Evolutionary conservation across 768 basidiomycete genomes (phyloP).

Genomic region (Xerocomellus dryophilus): DNA sequence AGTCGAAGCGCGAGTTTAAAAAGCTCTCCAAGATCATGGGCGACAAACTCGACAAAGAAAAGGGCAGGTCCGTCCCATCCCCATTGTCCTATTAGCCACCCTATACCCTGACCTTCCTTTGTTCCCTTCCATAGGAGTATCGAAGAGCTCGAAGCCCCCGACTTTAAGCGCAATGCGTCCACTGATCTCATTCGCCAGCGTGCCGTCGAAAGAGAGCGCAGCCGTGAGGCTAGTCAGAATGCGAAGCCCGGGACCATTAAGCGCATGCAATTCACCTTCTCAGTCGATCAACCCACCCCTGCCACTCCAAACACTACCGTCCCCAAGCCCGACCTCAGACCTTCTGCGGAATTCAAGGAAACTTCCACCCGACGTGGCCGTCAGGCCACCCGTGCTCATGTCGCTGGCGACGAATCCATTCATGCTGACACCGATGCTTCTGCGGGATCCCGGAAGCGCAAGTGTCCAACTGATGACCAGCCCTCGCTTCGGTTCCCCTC

Average conservation of each 20-base stretch:
- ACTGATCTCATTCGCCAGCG: slow-evolving; percentile 78
- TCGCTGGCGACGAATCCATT: slow-evolving; percentile 29
- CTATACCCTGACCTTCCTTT: slow-evolving; percentile 12
- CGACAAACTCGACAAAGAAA: slow-evolving; percentile 90
- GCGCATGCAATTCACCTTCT: slow-evolving; percentile 89
- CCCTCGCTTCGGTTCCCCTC: slow-evolving; percentile 65
- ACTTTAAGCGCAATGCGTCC: slow-evolving; percentile 76
- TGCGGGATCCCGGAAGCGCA: slow-evolving; percentile 29
- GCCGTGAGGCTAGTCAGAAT: slow-evolving; percentile 64
- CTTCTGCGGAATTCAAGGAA: slow-evolving; percentile 63
- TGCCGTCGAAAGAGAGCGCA: slow-evolving; percentile 78
- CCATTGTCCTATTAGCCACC: slow-evolving; percentile 3
- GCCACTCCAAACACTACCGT: slow-evolving; percentile 41
- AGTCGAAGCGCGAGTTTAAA: slow-evolving; percentile 84
- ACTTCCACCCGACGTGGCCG: slow-evolving; percentile 38
- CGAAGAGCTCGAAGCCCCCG: slow-evolving; percentile 80
- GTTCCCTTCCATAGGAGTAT: slow-evolving; percentile 56
- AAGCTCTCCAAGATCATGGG: slow-evolving; percentile 86
- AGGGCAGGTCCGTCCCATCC: slow-evolving; percentile 64
- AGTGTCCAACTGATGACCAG: slow-evolving; percentile 20
- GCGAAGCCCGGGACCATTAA: slow-evolving; percentile 71
- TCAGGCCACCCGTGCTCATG: slow-evolving; percentile 37
- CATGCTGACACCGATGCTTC: slow-evolving; percentile 23
- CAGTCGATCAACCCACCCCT: slow-evolving; percentile 66
- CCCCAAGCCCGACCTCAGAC: slow-evolving; percentile 66